Conservation (phyloP, 176 grass and related monocot genomes). For the Carex myosuroides region DNA sequence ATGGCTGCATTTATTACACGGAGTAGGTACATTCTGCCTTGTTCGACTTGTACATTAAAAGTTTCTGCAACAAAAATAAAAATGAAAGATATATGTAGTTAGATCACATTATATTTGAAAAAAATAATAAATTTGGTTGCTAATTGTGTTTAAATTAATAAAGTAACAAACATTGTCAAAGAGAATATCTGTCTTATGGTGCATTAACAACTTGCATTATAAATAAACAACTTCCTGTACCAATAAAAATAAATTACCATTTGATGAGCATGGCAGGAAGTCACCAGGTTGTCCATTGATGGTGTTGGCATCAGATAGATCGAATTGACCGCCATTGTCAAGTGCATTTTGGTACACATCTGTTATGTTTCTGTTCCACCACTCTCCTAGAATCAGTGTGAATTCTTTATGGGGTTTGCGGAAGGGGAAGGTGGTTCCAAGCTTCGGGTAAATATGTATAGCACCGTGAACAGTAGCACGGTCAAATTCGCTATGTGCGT, state of each 20-base stretch:
- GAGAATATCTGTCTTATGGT: too few relatives aligned
- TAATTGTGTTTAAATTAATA: not conserved
- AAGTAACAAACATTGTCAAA: too few relatives aligned
- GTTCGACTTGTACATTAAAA: constrained; percentile 39
- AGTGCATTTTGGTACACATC: constrained; percentile 35
- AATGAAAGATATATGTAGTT: not conserved
- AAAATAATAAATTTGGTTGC: not conserved
- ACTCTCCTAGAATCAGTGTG: constrained; percentile 53
- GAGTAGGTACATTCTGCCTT: constrained; percentile 38
- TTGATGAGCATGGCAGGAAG: not conserved
- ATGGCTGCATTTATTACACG: constrained; percentile 65
- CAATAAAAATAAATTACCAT: not conserved
- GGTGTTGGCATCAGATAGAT: constrained; percentile 37
- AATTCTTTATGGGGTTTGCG: constrained; percentile 40
- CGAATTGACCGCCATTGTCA: constrained; percentile 13
- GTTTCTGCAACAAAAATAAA: not conserved
- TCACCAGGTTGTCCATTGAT: constrained; percentile 42
- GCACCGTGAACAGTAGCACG: constrained; percentile 63
- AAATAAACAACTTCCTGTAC: not conserved
- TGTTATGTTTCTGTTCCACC: constrained; percentile 42
- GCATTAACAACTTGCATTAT: too few relatives aligned
- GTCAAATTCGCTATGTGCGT: constrained; percentile 41
- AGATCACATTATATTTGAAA: not conserved
- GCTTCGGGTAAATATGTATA: constrained; percentile 35
- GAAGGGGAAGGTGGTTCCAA: constrained; percentile 45